Base-by-base conservation (phyloP, 768 basidiomycete genomes). In the Leccinum rimulosum region DNA sequence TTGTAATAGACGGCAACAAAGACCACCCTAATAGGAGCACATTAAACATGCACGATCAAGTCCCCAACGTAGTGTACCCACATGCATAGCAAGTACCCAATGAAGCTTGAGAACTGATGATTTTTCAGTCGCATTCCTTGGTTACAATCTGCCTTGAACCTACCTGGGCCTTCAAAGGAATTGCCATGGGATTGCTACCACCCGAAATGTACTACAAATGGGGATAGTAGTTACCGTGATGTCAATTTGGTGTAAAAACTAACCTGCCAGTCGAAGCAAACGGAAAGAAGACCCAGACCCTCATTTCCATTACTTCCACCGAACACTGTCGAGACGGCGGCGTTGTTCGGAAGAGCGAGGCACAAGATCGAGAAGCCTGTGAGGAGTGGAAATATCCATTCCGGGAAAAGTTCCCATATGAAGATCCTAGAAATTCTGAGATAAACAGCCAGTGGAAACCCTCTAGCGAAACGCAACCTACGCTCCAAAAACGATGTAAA, bases 341-440 rank as follows among this genome's bases (percentile, higher is more conserved):
- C 62, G 54, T 75, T 82, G 19, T 84, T 70, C 38, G 77, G 78
- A 50, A 79, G 75, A 2, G 85, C 78, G 40, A 88, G 77, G 62
- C 87, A 89, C 65, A 87, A 74, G 19, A 86, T 79, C 14, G 82
- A 83, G 40, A 87, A 73, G 22, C 85, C 86, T 2, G 84, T 85
- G 40, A 87, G 64, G 19, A 88, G 74, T 0, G 87, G 87, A 62
- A 88, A 88, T 25, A 73, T 69, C 67, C 69, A 73, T 43, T 69
- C 59, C 11, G 70, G 69, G 40, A 71, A 59, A 35, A 70, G 47
- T 56, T 65, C 64, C 62, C 69, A 71, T 38, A 68, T 52, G 57
- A 74, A 70, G 47, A 75, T 82, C 1, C 73, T 76, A 36, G 9
- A 77, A 1, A 3, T 9, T 45, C 84, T 69, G 7, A 17, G 38